phyloP scores from a whole-genome alignment of 768 basidiomycete species.

The Boletellus ananiceps region DNA sequence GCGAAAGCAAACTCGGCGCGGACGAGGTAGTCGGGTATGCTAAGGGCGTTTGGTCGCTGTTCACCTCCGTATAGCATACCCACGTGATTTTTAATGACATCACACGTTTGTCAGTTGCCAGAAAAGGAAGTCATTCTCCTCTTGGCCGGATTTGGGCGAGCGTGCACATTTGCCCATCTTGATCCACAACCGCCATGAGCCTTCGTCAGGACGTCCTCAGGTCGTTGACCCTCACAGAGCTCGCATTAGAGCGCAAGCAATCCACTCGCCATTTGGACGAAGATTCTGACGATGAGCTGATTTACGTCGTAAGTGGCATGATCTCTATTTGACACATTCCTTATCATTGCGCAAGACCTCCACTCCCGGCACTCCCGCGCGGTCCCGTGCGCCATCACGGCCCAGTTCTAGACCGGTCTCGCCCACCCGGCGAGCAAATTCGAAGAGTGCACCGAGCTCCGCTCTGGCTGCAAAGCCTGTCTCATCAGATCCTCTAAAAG shows the following conservation, averaged over 20 bases:
- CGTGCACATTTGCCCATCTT: background rate
- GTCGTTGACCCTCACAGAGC: conserved; percentile 41
- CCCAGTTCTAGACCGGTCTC: conserved; percentile 44
- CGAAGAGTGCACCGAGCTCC: conserved; percentile 26
- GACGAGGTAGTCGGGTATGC: conserved; percentile 85
- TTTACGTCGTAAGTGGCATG: conserved; percentile 57
- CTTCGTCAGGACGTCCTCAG: conserved; percentile 67
- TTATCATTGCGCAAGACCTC: conserved; percentile 46
- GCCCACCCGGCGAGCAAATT: conserved; percentile 24
- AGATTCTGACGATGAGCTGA: conserved; percentile 64
- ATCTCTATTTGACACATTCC: conserved; percentile 5
- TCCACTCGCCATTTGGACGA: conserved; percentile 29
- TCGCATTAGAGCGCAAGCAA: conserved; percentile 27
- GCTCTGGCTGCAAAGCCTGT: conserved; percentile 18
- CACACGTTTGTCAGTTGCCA: conserved; percentile 19
- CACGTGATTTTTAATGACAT: conserved; percentile 16
- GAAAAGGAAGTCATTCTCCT: conserved; percentile 8
- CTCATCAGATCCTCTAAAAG: conserved; percentile 56
- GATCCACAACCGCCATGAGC: conserved; percentile 45
- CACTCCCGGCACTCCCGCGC: conserved; percentile 60
- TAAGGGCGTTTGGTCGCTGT: conserved; percentile 80
- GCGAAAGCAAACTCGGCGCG: conserved; percentile 88
- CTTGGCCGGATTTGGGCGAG: background rate
- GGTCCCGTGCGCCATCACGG: conserved; percentile 52
- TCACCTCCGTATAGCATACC: conserved; percentile 55